Conservation (phyloP, 2,329 filamentous ascomycete genomes). For the Tolypocladium paradoxum region DNA sequence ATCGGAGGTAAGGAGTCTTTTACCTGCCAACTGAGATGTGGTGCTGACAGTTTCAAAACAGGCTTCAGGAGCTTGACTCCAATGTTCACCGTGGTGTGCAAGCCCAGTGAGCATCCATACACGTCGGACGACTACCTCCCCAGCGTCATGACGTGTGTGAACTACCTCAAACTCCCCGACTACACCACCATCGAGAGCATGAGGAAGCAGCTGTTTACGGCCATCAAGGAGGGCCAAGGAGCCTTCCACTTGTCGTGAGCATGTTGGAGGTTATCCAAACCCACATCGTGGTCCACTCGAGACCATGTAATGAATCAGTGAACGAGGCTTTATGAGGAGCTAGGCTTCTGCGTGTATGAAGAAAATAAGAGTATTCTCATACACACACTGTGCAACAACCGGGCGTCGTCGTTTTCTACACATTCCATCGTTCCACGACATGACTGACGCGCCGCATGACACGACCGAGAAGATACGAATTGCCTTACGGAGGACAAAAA, state of each 20-base stretch:
- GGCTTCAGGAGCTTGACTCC: slow-evolving; percentile 95
- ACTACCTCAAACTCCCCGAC: slow-evolving; percentile 95
- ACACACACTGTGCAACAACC: background rate
- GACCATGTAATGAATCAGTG: background rate
- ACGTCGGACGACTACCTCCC: slow-evolving; percentile 96
- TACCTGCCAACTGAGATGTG: background rate
- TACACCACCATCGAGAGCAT: slow-evolving; percentile 74
- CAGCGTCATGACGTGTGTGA: slow-evolving; percentile 99
- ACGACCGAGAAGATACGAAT: slow-evolving; percentile 8
- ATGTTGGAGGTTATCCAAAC: background rate
- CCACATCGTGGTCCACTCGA: background rate
- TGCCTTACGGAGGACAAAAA: slow-evolving; percentile 7
- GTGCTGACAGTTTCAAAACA: slow-evolving; percentile 30
- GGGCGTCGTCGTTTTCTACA: slow-evolving; percentile 1
- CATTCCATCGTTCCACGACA: slow-evolving; percentile 6
- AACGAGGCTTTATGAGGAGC: background rate
- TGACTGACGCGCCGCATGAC: slow-evolving; percentile 13
- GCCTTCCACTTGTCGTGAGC: slow-evolving; percentile 84
- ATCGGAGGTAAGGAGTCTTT: slow-evolving; percentile 68
- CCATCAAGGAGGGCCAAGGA: slow-evolving; percentile 90
- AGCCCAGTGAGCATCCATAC: slow-evolving; percentile 91
- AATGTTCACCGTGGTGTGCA: slow-evolving; percentile 98
- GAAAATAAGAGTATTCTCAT: slow-evolving; percentile 1
- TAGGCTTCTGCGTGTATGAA: background rate
- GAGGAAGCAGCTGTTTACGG: slow-evolving; percentile 66